Base-by-base conservation (phyloP, 2,329 filamentous ascomycete species). In the Nemania diffusa region DNA sequence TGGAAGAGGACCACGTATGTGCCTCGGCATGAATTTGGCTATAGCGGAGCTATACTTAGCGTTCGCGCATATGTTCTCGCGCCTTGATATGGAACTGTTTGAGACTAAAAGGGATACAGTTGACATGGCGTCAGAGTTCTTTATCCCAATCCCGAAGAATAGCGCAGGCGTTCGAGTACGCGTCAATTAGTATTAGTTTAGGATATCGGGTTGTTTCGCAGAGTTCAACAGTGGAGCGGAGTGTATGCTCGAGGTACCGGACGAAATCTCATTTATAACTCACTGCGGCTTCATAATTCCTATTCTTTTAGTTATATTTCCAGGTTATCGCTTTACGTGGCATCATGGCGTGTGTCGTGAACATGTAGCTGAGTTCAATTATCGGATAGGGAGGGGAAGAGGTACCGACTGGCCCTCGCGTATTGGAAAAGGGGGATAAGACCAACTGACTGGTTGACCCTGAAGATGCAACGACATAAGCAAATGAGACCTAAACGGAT, bases 1-100 rank as follows among this genome's bases (percentile, higher is more conserved):
- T 26, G 56, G 62, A 1, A 56, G 55, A n/a, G 62, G 62, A 20
- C 37, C 55, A 7, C 50, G 62, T 17, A 26, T n/a, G n/a, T 65
- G 62, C 29, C 2, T 55, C 3, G 62, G 62, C 3, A 26, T 65
- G 37, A 34, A 65, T 5, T 40, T 65, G 5, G 62, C 62, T 5
- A 53, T 46, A 9, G 57, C 57, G 13, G 62, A 60, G 29, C 32
- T 65, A 2, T 65, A 32, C 50, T 32, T 65, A 2, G 48, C 56
- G 24, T 40, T 65, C 1, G 62, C 62, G 1, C 34, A 37, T 5
- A 1, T 65, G 17, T 65, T 65, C 11, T 40, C 48, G n/a, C 56
- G 48, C n/a, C 56, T 52, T 42, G 22, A 24, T 15, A 32, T 53
- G 2, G 56, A 65, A 24, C n/a, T 60, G 4, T 60, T 34, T 8